Base-by-base conservation (phyloP, 1,139 yeast species). In the Saccharomyces uvarum region DNA sequence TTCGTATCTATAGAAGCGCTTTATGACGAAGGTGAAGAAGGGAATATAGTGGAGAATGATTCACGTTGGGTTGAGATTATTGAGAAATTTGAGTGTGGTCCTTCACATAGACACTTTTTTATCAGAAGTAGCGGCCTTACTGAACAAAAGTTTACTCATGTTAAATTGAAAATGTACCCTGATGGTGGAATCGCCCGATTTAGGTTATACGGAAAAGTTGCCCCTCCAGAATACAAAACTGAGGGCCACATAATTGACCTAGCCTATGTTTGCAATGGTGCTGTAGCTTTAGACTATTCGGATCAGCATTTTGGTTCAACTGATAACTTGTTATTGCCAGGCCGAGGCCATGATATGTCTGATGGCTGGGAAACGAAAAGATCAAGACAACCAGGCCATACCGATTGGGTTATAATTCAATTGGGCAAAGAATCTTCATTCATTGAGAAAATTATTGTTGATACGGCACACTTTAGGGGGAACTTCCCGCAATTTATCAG, bases 321-420 rank as follows among this genome's bases (percentile, higher is more conserved):
- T 44, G 95, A 87, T 70, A 91, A 91, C 72, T 76, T 91, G 61
- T 74, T 91, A 56, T 77, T 93, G 56, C 97, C 97, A 3, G 98
- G 98, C 9, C 81, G 97, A 59, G 99, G 99, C 50, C 81, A 78
- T 63, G 97, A 91, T 71, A 91, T 93, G 98, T 83, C 95, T 50
- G 97, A 93, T 67, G 99, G 99, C 14, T 91, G 98, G 98, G 98
- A 91, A 71, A 91, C 98, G n/a, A 82, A 82, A 62, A 81, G 98
- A 68, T 88, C 97, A 0, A 80, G 98, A 70, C 78, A 75, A 19
- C 80, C 84, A 3, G 91, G 88, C 47, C 98, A 91, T 70, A 82
- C 80, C 44, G 98, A 91, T 75, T 91, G 97, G 97, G 96, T 82
- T 2, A 78, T 88, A 52, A 79, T 91, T 55, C 81, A 84, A 64